These are phyloP conservation scores for Sporothrix brasiliensis DNA, from an alignment of 2,329 filamentous ascomycete species.

Conservation along the genomic window DNA sequence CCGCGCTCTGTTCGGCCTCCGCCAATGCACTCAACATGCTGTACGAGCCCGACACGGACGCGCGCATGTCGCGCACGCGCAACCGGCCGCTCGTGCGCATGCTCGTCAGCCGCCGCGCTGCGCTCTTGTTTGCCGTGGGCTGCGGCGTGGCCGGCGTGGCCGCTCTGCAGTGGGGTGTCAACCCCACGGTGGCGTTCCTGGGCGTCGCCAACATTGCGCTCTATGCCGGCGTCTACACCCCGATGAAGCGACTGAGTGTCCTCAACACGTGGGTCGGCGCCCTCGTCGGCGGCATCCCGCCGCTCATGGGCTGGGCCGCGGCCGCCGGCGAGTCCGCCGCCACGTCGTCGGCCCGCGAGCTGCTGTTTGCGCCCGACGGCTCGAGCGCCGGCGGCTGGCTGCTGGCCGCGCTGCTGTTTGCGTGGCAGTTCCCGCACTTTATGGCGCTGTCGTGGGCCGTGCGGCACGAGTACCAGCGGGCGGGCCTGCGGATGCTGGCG, in stretches of 20 bases:
- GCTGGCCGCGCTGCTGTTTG: constrained; percentile 78
- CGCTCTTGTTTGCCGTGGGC: constrained; percentile 75
- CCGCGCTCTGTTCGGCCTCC: constrained; percentile 82
- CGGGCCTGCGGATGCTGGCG: constrained; percentile 71
- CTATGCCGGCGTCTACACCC: constrained; percentile 91
- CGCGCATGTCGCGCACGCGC: constrained; percentile 88
- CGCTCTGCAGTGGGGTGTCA: constrained; percentile 84
- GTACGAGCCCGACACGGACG: constrained; percentile 87
- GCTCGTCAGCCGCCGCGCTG: constrained; percentile 71
- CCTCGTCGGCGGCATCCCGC: constrained; percentile 88
- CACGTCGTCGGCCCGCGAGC: constrained; percentile 53
- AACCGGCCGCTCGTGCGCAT: constrained; percentile 86
- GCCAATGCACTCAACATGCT: constrained; percentile 98
- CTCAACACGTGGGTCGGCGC: constrained; percentile 96
- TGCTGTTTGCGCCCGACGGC: constrained; percentile 68
- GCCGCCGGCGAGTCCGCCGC: constrained; percentile 84
- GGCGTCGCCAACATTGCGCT: constrained; percentile 83
- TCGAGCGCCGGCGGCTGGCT: constrained; percentile 81
- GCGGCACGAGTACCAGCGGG: constrained; percentile 80
- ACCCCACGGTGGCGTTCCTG: constrained; percentile 86
- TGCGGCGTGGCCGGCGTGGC: constrained; percentile 70
- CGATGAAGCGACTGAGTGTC: constrained; percentile 81
- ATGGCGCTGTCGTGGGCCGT: constrained; percentile 91
- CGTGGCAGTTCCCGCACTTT: constrained; percentile 99
- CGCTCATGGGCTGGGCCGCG: constrained; percentile 97